phyloP scores from a whole-genome alignment of 2,329 filamentous ascomycete species.

The Exophiala spinifera region DNA sequence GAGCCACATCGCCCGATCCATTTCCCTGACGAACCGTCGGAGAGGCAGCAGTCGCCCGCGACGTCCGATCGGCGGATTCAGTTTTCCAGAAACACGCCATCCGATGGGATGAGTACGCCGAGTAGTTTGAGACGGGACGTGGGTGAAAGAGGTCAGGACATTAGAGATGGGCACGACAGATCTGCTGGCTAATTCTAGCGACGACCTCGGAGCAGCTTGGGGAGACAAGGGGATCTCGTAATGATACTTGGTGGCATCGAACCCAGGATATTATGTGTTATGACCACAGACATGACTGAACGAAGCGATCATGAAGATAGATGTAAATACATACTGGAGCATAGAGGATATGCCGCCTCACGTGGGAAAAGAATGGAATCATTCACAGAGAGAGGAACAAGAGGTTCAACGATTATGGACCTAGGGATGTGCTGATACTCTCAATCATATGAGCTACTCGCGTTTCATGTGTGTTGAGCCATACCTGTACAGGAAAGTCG shows the following conservation, averaged over 20 bases:
- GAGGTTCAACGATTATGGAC: too few species aligned
- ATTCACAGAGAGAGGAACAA: too few species aligned
- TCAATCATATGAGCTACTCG: too few species aligned
- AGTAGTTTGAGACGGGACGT: not conserved
- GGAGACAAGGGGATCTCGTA: not conserved
- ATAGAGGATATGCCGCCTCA: too few species aligned
- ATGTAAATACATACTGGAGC: too few species aligned
- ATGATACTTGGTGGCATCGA: not conserved
- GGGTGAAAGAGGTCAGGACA: not conserved
- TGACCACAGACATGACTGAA: not conserved
- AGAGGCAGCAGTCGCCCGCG: not conserved
- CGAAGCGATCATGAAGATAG: too few species aligned
- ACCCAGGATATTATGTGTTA: not conserved
- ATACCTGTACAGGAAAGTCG: too few species aligned
- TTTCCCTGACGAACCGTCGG: slow-evolving; percentile 14
- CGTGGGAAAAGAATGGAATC: too few species aligned
- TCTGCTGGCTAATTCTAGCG: not conserved
- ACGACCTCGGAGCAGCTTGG: not conserved
- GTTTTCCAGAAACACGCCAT: slow-evolving; percentile 15
- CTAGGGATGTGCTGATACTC: too few species aligned
- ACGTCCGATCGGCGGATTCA: slow-evolving; percentile 16
- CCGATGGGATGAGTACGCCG: slow-evolving; percentile 5
- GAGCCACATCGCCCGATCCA: slow-evolving; percentile 17
- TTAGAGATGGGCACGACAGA: not conserved
- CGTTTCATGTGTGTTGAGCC: too few species aligned